phyloP scores from a whole-genome alignment of 306 rosid genomes.

The Malus sieversii region DNA sequence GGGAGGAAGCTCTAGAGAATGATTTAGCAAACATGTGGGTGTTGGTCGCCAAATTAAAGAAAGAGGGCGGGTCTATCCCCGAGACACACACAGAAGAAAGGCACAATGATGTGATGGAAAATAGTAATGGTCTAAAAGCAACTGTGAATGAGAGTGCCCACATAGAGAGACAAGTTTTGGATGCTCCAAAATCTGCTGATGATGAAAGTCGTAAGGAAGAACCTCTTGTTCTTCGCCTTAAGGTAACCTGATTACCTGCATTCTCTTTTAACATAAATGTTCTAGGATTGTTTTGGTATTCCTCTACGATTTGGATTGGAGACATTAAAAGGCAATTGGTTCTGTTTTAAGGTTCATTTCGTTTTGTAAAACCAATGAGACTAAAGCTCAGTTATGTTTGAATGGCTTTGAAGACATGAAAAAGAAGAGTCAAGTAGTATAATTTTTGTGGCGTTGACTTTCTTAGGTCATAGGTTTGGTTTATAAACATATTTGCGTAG shows the following conservation, averaged over 20 bases:
- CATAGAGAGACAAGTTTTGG: constrained; percentile 42
- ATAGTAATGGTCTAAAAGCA: constrained; percentile 27
- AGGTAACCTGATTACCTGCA: constrained; percentile 35
- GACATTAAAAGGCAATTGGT: background rate
- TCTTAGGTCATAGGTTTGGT: background rate
- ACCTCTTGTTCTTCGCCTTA: constrained; percentile 85
- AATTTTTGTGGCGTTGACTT: background rate
- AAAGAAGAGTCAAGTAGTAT: background rate
- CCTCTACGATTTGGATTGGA: background rate
- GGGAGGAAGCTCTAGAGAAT: constrained; percentile 91
- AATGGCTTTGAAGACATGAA: background rate
- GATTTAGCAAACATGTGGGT: constrained; percentile 99
- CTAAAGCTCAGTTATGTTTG: background rate
- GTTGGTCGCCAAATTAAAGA: constrained; percentile 95
- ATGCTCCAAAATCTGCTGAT: constrained; percentile 42
- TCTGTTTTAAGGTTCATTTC: background rate
- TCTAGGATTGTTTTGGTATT: background rate
- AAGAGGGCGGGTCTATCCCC: constrained; percentile 63
- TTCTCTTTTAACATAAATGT: background rate
- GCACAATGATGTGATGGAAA: constrained; percentile 36
- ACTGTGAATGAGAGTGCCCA: constrained; percentile 29
- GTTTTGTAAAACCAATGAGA: background rate
- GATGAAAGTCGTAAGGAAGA: constrained; percentile 62
- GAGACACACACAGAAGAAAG: constrained; percentile 53
- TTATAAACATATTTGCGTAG: background rate